phyloP scores from a whole-genome alignment of 805 yeast species.

The Saturnispora bothae region DNA sequence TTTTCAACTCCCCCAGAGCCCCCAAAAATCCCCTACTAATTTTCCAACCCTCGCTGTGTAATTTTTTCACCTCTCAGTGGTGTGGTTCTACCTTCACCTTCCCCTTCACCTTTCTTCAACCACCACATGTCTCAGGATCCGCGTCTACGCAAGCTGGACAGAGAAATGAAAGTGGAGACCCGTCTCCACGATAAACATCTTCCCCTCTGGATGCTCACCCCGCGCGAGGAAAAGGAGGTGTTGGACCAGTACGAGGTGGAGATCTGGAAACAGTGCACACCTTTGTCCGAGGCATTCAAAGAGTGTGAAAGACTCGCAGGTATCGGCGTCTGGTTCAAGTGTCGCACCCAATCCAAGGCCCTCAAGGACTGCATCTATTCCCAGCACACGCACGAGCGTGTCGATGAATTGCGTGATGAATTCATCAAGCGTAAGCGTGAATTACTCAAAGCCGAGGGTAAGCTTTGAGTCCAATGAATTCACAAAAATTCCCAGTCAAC shows the following conservation, averaged over 20 bases:
- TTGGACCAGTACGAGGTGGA: conserved; percentile 59
- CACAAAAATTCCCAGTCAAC: too few species aligned
- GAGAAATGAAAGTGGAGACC: conserved; percentile 1
- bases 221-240: conserved; percentile 64
- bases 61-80: not conserved
- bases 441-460: conserved; percentile 4
- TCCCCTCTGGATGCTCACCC: conserved; percentile 70
- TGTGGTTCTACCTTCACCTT: not conserved
- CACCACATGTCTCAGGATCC: conserved; percentile 2
- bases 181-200: conserved; percentile 25
- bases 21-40: too few species aligned
- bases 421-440: conserved; percentile 44
- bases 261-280: conserved; percentile 60
- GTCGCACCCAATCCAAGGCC: conserved; percentile 46
- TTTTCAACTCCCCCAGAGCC: too few species aligned
- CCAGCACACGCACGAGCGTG: conserved; percentile 50
- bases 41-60: too few species aligned
- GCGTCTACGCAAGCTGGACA: conserved; percentile 1
- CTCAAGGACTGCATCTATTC: conserved; percentile 55
- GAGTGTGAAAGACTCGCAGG: conserved; percentile 58
- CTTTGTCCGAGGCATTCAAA: conserved; percentile 54
- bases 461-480: not conserved
- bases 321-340: conserved; percentile 53
- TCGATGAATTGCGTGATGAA: conserved; percentile 60
- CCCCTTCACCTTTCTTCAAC: not conserved